Evolutionary conservation across 352 stramenopile genomes (phyloP).

Genomic region (Pythium aquatile): DNA sequence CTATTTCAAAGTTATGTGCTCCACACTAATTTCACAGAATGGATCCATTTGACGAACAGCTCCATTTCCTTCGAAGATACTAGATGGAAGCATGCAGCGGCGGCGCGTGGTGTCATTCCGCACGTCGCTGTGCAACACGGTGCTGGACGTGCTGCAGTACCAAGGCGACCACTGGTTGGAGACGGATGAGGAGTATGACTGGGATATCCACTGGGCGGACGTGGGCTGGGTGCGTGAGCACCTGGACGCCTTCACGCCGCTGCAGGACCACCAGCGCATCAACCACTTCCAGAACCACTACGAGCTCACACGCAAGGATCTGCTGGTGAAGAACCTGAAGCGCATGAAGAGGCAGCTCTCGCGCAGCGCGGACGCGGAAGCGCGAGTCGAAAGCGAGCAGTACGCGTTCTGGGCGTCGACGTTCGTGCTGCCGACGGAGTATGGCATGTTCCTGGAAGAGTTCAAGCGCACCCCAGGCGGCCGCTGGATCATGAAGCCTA

Average conservation of each 20-base stretch:
- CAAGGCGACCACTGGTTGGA: slow-evolving; percentile 63
- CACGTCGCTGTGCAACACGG: slow-evolving; percentile 73
- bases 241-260: slow-evolving; percentile 57
- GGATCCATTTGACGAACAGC: neutral
- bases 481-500: slow-evolving; percentile 94
- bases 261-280: slow-evolving; percentile 76
- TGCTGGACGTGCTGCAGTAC: slow-evolving; percentile 66
- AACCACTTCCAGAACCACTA: slow-evolving; percentile 95
- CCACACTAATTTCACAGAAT: neutral
- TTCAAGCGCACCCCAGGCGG: slow-evolving; percentile 60
- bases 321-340: slow-evolving; percentile 92
- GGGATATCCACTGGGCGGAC: slow-evolving; percentile 86
- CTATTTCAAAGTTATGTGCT: neutral
- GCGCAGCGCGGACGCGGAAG: slow-evolving; percentile 43
- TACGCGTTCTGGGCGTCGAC: slow-evolving; percentile 66
- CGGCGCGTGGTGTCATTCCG: slow-evolving; percentile 46
- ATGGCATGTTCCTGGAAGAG: slow-evolving; percentile 73
- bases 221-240: slow-evolving; percentile 82
- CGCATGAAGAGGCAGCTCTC: slow-evolving; percentile 83
- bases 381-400: slow-evolving; percentile 39
- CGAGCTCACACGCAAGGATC: slow-evolving; percentile 90
- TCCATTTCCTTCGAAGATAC: too few relatives aligned
- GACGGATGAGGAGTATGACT: slow-evolving; percentile 72
- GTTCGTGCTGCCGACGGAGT: slow-evolving; percentile 90
- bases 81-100: neutral